Conservation (phyloP, 805 yeast species). For the Metschnikowia lunata region DNA sequence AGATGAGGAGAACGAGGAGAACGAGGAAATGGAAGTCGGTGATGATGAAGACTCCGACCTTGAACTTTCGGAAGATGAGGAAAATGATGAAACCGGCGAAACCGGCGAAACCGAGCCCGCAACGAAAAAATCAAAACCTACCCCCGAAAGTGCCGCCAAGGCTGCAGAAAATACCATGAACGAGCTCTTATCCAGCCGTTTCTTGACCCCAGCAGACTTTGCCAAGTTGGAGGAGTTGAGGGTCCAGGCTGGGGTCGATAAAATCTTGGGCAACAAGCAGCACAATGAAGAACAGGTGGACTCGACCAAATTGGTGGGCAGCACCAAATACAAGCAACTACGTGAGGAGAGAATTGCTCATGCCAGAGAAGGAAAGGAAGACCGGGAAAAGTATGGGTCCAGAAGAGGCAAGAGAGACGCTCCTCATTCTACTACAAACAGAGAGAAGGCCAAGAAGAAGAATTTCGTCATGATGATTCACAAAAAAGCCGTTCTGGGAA, state of each 20-base stretch:
- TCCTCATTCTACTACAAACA: slow-evolving; percentile 86
- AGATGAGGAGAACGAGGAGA: slow-evolving; percentile 43
- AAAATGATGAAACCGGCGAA: slow-evolving; percentile 15
- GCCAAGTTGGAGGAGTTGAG: slow-evolving; percentile 89
- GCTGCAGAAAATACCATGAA: slow-evolving; percentile 34
- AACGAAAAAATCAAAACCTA: slow-evolving; percentile 28
- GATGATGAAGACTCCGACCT: slow-evolving; percentile 37
- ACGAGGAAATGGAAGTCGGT: slow-evolving; percentile 27
- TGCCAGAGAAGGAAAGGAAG: slow-evolving; percentile 89
- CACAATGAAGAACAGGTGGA: slow-evolving; percentile 83
- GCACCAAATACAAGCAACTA: slow-evolving; percentile 72
- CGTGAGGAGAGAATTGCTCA: slow-evolving; percentile 88
- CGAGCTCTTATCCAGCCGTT: slow-evolving; percentile 64
- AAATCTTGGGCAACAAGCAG: slow-evolving; percentile 57
- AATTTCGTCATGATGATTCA: slow-evolving; percentile 98
- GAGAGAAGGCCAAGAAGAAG: slow-evolving; percentile 97
- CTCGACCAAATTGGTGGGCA: slow-evolving; percentile 71
- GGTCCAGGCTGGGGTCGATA: slow-evolving; percentile 80
- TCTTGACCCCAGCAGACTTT: slow-evolving; percentile 96
- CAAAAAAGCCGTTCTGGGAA: slow-evolving; percentile 90
- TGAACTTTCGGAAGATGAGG: slow-evolving; percentile 31
- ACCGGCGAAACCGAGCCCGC: slow-evolving; percentile 32
- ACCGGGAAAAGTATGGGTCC: slow-evolving; percentile 85
- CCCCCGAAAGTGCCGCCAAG: slow-evolving; percentile 20
- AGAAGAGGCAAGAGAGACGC: slow-evolving; percentile 73